Conservation (phyloP, 2,329 filamentous ascomycete species). For the Catunica adiposa region DNA sequence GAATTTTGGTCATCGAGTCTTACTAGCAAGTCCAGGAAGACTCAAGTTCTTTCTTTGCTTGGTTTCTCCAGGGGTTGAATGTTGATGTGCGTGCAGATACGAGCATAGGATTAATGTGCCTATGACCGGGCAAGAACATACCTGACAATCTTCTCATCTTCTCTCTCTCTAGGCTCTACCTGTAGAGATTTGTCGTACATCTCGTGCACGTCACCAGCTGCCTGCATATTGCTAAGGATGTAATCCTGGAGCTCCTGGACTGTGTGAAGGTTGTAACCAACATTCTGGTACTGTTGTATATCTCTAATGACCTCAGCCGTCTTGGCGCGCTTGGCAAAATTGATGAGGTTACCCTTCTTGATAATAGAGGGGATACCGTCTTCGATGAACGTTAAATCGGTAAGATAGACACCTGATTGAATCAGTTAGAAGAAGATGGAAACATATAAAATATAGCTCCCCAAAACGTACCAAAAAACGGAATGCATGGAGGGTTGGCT, state of each 20-base stretch:
- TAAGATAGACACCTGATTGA: conserved; percentile 73
- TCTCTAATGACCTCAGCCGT: conserved; percentile 96
- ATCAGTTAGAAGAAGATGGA: background rate
- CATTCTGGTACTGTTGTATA: conserved; percentile 97
- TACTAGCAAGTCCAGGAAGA: no score
- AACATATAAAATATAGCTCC: no score
- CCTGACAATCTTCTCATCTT: conserved; percentile 99
- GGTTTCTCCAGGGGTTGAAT: no score
- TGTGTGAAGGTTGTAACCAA: conserved; percentile 80
- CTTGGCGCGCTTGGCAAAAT: conserved; percentile 96
- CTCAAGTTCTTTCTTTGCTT: no score
- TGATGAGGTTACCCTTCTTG: conserved; percentile 93
- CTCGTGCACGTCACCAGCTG: conserved; percentile 88
- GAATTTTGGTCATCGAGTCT: no score
- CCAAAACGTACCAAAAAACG: conserved; percentile 64
- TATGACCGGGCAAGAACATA: conserved; percentile 31
- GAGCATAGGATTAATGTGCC: background rate
- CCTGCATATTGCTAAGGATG: conserved; percentile 90
- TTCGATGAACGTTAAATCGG: conserved; percentile 95
- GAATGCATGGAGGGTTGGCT: conserved; percentile 91
- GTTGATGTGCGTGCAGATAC: no score
- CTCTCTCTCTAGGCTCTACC: conserved; percentile 85
- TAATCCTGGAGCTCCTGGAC: conserved; percentile 92
- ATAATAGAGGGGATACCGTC: conserved; percentile 92
- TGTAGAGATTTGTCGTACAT: conserved; percentile 97